phyloP scores from a whole-genome alignment of 2,329 filamentous ascomycete genomes.

The Gaeumannomyces sp. region DNA sequence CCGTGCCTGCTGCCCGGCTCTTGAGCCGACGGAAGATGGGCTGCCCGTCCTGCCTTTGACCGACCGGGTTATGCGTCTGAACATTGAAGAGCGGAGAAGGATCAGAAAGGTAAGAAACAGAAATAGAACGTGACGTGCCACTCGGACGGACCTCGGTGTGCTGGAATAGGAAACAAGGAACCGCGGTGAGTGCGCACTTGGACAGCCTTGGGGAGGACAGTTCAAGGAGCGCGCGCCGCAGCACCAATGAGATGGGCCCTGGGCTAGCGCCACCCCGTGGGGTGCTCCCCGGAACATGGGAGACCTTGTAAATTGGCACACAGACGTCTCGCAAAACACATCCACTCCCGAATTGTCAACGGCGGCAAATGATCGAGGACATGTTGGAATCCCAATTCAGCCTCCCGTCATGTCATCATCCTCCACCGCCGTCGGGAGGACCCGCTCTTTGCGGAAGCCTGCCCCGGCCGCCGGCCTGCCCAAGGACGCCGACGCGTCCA shows the following conservation, averaged over 20 bases:
- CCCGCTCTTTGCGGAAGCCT: conserved; percentile 3
- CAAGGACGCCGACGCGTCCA: not conserved
- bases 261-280: not conserved
- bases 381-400: not conserved
- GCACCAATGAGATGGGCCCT: not conserved
- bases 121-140: too few species aligned
- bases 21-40: not conserved
- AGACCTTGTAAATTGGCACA: not conserved
- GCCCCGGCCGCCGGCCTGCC: not conserved
- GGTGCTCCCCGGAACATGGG: not conserved
- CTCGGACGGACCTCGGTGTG: too few species aligned
- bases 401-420: not conserved
- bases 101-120: not conserved
- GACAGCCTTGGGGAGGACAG: not conserved
- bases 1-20: not conserved
- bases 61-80: not conserved
- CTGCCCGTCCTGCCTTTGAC: not conserved
- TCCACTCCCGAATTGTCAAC: not conserved
- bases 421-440: conserved; percentile 3
- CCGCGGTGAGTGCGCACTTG: not conserved
- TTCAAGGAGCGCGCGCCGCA: not conserved
- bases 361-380: not conserved
- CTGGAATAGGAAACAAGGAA: not conserved
- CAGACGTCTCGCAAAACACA: not conserved
- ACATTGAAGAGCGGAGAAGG: not conserved